Evolutionary conservation across 768 basidiomycete species (phyloP).

Genomic region (Chalciporus sphaerocephalus): DNA sequence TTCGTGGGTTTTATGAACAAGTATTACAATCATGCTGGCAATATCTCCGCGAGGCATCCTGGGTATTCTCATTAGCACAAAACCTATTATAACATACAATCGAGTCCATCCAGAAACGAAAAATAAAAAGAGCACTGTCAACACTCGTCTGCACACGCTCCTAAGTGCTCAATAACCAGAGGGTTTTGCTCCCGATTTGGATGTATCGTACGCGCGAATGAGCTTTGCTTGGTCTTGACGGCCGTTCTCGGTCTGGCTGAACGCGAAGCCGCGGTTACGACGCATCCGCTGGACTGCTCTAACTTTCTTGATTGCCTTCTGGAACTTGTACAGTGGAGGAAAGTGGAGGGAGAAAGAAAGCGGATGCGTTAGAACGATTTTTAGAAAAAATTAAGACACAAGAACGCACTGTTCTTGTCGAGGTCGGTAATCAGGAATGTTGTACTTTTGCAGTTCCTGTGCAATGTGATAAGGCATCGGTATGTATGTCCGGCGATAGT

Average conservation of each 20-base stretch:
- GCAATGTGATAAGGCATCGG: constrained; percentile 97
- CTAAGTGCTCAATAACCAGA: constrained; percentile 56
- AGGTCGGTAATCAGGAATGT: constrained; percentile 93
- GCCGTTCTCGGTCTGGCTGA: constrained; percentile 91
- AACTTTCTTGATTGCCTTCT: constrained; percentile 99
- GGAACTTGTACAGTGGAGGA: constrained; percentile 63
- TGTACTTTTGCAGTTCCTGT: constrained; percentile 99
- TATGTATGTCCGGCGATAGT: constrained; percentile 86
- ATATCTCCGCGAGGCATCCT: too few species aligned
- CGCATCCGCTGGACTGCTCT: constrained; percentile 98
- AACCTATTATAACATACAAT: background rate
- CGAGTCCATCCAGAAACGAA: background rate
- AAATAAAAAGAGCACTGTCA: constrained; percentile 1
- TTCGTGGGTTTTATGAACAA: too few species aligned
- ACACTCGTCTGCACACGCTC: background rate
- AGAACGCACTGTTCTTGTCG: constrained; percentile 87
- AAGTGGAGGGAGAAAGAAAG: background rate
- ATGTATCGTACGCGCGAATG: constrained; percentile 86
- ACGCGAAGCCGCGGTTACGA: constrained; percentile 93
- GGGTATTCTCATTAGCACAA: background rate
- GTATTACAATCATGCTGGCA: too few species aligned
- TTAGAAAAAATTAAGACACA: background rate
- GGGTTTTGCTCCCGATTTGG: constrained; percentile 65
- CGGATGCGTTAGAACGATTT: constrained; percentile 7
- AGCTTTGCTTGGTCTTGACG: constrained; percentile 84